Conservation (phyloP, 805 yeast genomes). For the Metschnikowia sp. region DNA sequence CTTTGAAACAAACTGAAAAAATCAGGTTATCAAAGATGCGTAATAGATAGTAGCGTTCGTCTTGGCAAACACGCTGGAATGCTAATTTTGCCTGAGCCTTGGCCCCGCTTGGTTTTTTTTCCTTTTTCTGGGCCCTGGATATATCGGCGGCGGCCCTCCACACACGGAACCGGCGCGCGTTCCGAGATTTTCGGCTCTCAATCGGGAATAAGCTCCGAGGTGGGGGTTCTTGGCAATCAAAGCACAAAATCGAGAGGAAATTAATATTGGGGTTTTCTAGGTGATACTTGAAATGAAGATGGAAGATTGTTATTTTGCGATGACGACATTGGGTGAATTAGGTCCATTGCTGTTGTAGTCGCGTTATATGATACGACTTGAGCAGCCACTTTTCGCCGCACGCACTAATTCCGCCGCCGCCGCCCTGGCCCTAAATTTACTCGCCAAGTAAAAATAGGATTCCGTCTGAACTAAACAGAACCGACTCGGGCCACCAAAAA, state of each 20-base stretch:
- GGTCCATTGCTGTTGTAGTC: too few relatives aligned
- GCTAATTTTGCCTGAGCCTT: background rate
- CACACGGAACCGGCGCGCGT: too few relatives aligned
- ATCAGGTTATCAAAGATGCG: too few relatives aligned
- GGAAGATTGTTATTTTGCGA: too few relatives aligned
- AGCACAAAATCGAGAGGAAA: background rate
- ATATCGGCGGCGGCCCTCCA: background rate
- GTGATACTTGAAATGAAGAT: too few relatives aligned
- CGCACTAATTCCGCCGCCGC: too few relatives aligned
- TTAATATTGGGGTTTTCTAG: too few relatives aligned
- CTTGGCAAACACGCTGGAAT: background rate
- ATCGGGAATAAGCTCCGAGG: background rate
- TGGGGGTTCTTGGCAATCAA: background rate
- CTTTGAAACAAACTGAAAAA: too few relatives aligned
- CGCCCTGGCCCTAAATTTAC: background rate
- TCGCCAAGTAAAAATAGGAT: background rate
- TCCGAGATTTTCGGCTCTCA: background rate
- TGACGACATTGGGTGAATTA: too few relatives aligned
- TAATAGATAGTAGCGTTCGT: too few relatives aligned
- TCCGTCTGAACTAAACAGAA: background rate
- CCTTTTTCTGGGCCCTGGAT: background rate
- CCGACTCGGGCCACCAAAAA: background rate
- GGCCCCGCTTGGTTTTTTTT: background rate
- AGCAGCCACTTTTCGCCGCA: too few relatives aligned
- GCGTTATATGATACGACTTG: too few relatives aligned